Percentiles rank a stretch among this genome's conserved stretches.
phyloP scores from a whole-genome alignment of 2,329 filamentous ascomycete species.

The Aureobasidium uvarum region DNA sequence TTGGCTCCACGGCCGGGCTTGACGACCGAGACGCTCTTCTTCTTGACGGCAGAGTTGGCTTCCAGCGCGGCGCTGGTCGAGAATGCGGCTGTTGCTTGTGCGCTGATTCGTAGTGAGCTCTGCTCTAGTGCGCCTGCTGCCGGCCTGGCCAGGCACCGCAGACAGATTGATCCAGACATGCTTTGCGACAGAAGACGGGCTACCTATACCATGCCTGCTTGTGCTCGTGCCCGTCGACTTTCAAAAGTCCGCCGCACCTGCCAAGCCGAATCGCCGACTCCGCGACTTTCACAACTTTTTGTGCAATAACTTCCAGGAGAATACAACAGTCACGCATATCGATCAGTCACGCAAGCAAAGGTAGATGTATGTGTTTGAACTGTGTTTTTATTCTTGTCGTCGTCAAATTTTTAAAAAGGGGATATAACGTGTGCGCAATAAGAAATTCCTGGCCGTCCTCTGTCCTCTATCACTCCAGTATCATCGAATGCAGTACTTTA shows the following conservation, averaged over 20 bases:
- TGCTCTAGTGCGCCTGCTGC: conserved; percentile 20
- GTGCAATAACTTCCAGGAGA: too few species aligned
- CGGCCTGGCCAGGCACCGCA: conserved; percentile 31
- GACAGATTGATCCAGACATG: conserved; percentile 34
- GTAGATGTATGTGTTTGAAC: not conserved
- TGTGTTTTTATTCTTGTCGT: conserved; percentile 23
- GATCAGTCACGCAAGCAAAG: not conserved
- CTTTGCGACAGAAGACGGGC: conserved; percentile 5
- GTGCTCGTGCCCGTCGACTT: conserved; percentile 3
- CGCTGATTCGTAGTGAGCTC: conserved; percentile 22
- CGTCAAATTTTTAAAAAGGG: conserved; percentile 25
- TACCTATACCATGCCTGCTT: not conserved
- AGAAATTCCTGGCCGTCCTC: conserved; percentile 9
- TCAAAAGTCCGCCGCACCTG: conserved; percentile 12
- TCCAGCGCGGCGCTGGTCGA: conserved; percentile 36
- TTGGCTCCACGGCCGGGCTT: conserved; percentile 24
- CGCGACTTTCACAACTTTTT: conserved; percentile 2
- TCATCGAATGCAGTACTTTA: conserved; percentile 50
- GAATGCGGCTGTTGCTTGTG: conserved; percentile 35
- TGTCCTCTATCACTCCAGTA: conserved; percentile 5
- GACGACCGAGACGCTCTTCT: conserved; percentile 32
- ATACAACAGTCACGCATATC: too few species aligned
- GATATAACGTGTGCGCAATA: conserved; percentile 24
- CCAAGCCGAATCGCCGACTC: conserved; percentile 11
- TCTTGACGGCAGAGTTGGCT: conserved; percentile 35